Conservation (phyloP, 2,329 filamentous ascomycete genomes). For the Trichoderma hamatum region DNA sequence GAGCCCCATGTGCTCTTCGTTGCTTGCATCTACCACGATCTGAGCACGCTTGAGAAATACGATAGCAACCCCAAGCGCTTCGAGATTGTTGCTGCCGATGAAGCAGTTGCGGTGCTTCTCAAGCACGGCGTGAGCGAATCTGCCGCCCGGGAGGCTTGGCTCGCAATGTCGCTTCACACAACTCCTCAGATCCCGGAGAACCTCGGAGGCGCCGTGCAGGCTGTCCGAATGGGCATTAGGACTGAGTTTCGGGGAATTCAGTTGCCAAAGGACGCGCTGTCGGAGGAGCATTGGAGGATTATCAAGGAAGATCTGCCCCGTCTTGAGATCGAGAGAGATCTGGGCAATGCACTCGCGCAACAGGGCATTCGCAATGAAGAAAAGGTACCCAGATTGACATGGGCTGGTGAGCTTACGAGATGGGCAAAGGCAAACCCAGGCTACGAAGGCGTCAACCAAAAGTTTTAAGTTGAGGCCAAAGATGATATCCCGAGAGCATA, state of each 20-base stretch:
- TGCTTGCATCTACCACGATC: slow-evolving; percentile 23
- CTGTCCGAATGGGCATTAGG: slow-evolving; percentile 17
- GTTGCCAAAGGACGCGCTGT: neutral
- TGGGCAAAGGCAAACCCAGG: slow-evolving; percentile 22
- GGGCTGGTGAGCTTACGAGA: slow-evolving; percentile 13
- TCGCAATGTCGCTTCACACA: slow-evolving; percentile 23
- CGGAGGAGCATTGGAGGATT: slow-evolving; percentile 5
- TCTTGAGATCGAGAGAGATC: slow-evolving; percentile 19
- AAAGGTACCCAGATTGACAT: slow-evolving; percentile 13
- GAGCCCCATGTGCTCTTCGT: slow-evolving; percentile 25
- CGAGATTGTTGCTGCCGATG: slow-evolving; percentile 12
- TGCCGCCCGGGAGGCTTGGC: slow-evolving; percentile 16
- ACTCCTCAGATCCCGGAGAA: slow-evolving; percentile 12
- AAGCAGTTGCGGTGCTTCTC: slow-evolving; percentile 12
- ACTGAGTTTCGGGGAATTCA: slow-evolving; percentile 9
- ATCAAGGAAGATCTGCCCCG: slow-evolving; percentile 21
- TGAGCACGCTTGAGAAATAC: slow-evolving; percentile 16
- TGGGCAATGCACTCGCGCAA: slow-evolving; percentile 9
- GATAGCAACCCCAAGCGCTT: slow-evolving; percentile 20
- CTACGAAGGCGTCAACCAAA: slow-evolving; percentile 10
- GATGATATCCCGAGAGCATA: neutral
- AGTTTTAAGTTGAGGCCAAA: neutral
- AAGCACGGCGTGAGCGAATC: slow-evolving; percentile 12
- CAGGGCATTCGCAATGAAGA: slow-evolving; percentile 4
- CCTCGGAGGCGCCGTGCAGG: slow-evolving; percentile 15